These are phyloP conservation scores for Thelonectria discophora DNA, from an alignment of 2,329 filamentous ascomycete species.

Conservation along the genomic window DNA sequence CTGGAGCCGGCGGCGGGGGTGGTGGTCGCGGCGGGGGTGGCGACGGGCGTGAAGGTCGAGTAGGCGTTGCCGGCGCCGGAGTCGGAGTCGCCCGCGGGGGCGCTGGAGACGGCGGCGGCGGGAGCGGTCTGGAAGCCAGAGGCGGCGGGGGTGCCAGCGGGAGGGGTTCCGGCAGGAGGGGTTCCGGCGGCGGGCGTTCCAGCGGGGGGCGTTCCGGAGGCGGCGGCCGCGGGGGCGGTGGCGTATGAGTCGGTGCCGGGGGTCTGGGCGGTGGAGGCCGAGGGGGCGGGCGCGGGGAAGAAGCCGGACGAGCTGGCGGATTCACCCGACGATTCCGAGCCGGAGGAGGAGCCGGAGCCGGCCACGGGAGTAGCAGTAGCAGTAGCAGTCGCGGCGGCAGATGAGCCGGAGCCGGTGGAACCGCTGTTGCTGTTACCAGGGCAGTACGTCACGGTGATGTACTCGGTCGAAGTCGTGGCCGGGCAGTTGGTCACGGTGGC, in stretches of 20 bases:
- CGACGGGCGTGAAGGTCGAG: constrained; percentile 4
- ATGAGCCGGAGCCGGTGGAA: background rate
- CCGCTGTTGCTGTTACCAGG: constrained; percentile 16
- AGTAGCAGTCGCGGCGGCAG: background rate
- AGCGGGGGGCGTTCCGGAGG: background rate
- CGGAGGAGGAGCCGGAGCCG: background rate
- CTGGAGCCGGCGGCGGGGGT: constrained; percentile 9
- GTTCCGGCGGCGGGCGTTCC: constrained; percentile 5
- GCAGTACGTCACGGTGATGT: constrained; percentile 34
- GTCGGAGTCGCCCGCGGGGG: constrained; percentile 1
- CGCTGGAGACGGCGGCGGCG: background rate
- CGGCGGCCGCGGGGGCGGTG: background rate
- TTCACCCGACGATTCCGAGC: background rate
- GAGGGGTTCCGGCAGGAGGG: background rate
- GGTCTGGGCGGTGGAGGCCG: background rate
- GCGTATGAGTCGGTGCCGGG: background rate
- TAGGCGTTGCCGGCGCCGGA: constrained; percentile 2
- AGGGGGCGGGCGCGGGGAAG: background rate
- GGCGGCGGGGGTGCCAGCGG: background rate
- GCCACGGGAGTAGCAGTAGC: background rate
- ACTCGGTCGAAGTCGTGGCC: constrained; percentile 27
- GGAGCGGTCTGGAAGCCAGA: constrained; percentile 1
- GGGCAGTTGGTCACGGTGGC: constrained; percentile 28
- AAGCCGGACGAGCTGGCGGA: background rate
- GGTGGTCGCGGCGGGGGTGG: constrained; percentile 13